Conservation (phyloP, 2,329 filamentous ascomycete genomes). For the Sporothrix brunneoviolacea region DNA sequence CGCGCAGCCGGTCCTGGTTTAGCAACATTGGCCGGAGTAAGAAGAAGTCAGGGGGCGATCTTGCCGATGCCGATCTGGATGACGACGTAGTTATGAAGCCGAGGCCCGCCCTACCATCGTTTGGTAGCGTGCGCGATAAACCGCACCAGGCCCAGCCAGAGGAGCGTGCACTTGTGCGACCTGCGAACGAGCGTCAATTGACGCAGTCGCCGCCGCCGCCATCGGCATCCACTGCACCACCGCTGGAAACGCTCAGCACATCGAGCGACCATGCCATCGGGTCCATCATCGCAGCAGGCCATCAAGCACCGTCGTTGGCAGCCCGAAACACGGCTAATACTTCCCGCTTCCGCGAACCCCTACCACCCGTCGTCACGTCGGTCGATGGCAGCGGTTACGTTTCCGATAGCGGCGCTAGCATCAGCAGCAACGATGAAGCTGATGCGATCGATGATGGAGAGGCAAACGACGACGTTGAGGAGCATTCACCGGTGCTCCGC, state of each 20-base stretch:
- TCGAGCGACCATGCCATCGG: constrained; percentile 57
- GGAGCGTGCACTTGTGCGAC: constrained; percentile 54
- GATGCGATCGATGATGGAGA: background rate
- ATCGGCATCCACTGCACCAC: constrained; percentile 30
- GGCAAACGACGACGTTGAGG: background rate
- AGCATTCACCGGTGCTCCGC: constrained; percentile 15
- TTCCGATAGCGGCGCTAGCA: constrained; percentile 46
- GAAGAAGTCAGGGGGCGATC: constrained; percentile 35
- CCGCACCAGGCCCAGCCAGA: constrained; percentile 44
- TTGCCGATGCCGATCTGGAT: constrained; percentile 52
- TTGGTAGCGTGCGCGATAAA: constrained; percentile 65
- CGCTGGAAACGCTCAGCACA: constrained; percentile 31
- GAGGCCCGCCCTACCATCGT: constrained; percentile 65
- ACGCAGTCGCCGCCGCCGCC: constrained; percentile 21
- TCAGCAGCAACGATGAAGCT: constrained; percentile 22
- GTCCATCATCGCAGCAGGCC: constrained; percentile 46
- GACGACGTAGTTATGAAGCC: constrained; percentile 67
- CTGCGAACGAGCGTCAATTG: constrained; percentile 22
- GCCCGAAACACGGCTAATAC: constrained; percentile 47
- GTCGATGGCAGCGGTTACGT: constrained; percentile 59
- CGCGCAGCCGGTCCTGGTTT: constrained; percentile 44
- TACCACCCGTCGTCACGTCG: constrained; percentile 64
- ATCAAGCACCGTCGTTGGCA: constrained; percentile 35
- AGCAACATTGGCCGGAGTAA: constrained; percentile 41
- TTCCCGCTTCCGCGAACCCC: constrained; percentile 53